phyloP scores from a whole-genome alignment of 2,329 filamentous ascomycete genomes.

The Phoma sp. region DNA sequence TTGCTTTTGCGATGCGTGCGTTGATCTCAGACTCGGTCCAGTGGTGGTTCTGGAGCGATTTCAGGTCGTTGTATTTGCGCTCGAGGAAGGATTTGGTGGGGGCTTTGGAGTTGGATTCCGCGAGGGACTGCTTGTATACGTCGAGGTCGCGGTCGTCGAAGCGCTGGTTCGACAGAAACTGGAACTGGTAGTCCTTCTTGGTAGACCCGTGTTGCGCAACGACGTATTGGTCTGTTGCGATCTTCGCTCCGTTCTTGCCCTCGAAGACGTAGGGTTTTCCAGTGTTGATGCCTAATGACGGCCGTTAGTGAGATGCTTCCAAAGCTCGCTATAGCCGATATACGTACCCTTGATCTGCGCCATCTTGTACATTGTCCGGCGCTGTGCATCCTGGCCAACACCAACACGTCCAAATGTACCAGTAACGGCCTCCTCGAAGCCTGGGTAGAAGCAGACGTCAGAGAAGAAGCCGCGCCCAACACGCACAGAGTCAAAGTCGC shows the following conservation, averaged over 20 bases:
- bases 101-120: constrained; percentile 70
- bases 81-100: constrained; percentile 74
- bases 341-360: constrained; percentile 79
- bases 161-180: constrained; percentile 82
- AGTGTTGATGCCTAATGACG: constrained; percentile 69
- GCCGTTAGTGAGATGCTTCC: constrained; percentile 29
- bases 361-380: constrained; percentile 83
- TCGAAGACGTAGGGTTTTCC: constrained; percentile 85
- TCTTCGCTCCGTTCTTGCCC: constrained; percentile 72
- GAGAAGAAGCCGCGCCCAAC: constrained; percentile 87
- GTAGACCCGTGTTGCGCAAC: constrained; percentile 81
- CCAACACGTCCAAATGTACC: constrained; percentile 87
- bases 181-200: constrained; percentile 85
- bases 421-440: constrained; percentile 79
- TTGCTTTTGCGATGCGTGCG: constrained; percentile 73
- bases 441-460: constrained; percentile 90
- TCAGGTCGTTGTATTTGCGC: constrained; percentile 80
- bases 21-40: constrained; percentile 86
- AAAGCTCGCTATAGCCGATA: background rate
- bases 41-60: constrained; percentile 74
- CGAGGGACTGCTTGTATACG: constrained; percentile 77
- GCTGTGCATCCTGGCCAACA: constrained; percentile 77
- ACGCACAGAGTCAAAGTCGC: constrained; percentile 83
- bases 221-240: constrained; percentile 86
- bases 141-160: constrained; percentile 88